Evolutionary conservation across 78 protist genomes (phyloP).

Genomic region (Capsaspora owczarzaki): DNA sequence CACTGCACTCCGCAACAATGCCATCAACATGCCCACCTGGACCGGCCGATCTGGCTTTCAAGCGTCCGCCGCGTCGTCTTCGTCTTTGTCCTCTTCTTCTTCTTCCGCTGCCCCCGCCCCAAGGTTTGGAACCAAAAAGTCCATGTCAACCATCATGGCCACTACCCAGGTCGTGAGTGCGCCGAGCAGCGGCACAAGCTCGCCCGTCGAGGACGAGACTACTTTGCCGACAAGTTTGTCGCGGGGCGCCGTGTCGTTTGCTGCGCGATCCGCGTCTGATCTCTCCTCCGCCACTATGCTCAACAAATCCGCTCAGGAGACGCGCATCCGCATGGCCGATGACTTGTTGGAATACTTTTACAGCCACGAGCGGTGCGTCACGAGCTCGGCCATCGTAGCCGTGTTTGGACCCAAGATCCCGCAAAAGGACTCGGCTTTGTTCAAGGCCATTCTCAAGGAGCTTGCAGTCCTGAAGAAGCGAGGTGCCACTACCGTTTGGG

Average conservation of each 20-base stretch:
- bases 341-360: background rate
- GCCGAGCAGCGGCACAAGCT: background rate
- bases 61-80: background rate
- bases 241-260: background rate
- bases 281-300: background rate
- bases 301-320: background rate
- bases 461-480: background rate
- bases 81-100: background rate
- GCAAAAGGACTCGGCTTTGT: background rate
- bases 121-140: background rate
- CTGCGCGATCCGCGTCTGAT: background rate
- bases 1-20: background rate
- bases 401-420: background rate
- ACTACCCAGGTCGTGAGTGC: background rate
- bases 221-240: background rate
- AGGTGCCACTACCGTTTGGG: background rate
- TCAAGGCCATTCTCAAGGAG: background rate
- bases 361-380: background rate
- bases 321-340: background rate
- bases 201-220: background rate
- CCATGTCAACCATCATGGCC: background rate
- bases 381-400: background rate
- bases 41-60: background rate
- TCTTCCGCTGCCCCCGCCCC: background rate
- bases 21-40: background rate